Conservation (phyloP, 2,329 filamentous ascomycete genomes). For the Fusarium nematophilum region DNA sequence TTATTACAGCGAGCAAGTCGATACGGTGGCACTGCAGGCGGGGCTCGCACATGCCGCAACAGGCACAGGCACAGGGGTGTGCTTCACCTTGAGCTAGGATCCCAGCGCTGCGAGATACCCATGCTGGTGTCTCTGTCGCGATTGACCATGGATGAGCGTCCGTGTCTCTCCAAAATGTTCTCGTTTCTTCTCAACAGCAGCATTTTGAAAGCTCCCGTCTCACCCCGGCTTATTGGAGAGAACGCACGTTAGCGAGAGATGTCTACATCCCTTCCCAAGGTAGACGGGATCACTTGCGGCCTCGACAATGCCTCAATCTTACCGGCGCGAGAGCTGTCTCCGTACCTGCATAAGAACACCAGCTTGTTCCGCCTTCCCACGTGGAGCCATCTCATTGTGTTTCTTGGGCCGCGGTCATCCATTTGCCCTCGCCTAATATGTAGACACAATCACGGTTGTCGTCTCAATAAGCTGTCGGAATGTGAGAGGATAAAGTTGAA, state of each 20-base stretch:
- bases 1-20: conserved; percentile 19
- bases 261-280: no score
- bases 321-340: no score
- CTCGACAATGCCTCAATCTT: no score
- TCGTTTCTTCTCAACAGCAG: no score
- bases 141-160: conserved; percentile 27
- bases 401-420: conserved; percentile 12
- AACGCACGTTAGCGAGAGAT: no score
- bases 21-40: conserved; percentile 25
- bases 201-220: no score
- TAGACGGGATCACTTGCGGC: no score
- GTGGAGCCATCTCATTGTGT: conserved; percentile 36
- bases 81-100: conserved; percentile 19
- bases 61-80: conserved; percentile 35
- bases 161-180: conserved; percentile 21
- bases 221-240: no score
- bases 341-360: conserved; percentile 43
- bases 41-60: conserved; percentile 15
- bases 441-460: conserved; percentile 21
- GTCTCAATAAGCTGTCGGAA: conserved; percentile 12
- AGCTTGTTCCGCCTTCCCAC: conserved; percentile 32
- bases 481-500: conserved; percentile 6
- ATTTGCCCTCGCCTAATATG: not conserved
- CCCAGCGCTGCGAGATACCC: conserved; percentile 9
- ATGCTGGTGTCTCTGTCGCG: conserved; percentile 23